A percentile compares a stretch with the other conserved stretches of the same genome.
phyloP scores from a whole-genome alignment of 805 yeast species.

The Yamadazyma endophytica region DNA sequence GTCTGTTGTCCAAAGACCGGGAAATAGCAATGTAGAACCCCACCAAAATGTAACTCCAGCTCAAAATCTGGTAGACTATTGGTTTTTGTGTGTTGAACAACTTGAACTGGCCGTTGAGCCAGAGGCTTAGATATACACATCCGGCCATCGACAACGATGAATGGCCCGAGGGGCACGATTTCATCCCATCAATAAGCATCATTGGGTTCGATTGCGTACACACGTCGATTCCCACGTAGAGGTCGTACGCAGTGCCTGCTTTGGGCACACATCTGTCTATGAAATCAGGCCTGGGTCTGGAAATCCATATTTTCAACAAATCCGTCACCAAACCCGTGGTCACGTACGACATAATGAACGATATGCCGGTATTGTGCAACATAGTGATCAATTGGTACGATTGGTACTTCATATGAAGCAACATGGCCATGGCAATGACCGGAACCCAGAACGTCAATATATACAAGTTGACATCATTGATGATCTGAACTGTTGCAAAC shows the following conservation, averaged over 20 bases:
- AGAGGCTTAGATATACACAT: conserved; percentile 25
- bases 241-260: conserved; percentile 18
- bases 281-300: conserved; percentile 42
- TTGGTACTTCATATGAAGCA: conserved; percentile 3
- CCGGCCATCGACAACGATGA: conserved; percentile 34
- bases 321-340: conserved; percentile 32
- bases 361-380: conserved; percentile 26
- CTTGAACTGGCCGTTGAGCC: conserved; percentile 28
- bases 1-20: conserved; percentile 34
- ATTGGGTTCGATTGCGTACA: conserved; percentile 27
- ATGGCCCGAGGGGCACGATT: conserved; percentile 40
- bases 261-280: conserved; percentile 34
- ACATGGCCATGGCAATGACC: conserved; percentile 14
- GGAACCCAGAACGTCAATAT: conserved; percentile 24
- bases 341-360: conserved; percentile 24
- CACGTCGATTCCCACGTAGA: conserved; percentile 24
- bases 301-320: conserved; percentile 35
- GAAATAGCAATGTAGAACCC: conserved; percentile 29
- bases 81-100: conserved; percentile 2
- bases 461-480: conserved; percentile 29
- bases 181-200: conserved; percentile 31
- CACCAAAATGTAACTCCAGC: conserved; percentile 19
- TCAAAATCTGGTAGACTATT: neutral
- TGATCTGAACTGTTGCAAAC: conserved; percentile 24
- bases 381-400: conserved; percentile 6